phyloP scores from a whole-genome alignment of 805 yeast genomes.

The Cyberlindnera maclurae region DNA sequence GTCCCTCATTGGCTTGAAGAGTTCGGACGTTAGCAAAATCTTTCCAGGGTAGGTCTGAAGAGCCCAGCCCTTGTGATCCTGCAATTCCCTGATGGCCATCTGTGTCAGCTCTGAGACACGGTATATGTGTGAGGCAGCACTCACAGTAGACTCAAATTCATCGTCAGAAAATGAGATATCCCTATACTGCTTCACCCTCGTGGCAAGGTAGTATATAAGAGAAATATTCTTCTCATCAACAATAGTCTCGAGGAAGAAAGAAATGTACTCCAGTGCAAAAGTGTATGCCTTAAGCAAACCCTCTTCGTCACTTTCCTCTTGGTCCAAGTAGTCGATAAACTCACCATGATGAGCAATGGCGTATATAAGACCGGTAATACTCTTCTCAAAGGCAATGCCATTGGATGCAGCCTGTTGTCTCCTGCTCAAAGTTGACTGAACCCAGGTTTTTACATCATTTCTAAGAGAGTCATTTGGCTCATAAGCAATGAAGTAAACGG shows the following conservation, averaged over 20 bases:
- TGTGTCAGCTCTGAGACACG: slow-evolving; percentile 70
- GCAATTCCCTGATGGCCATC: slow-evolving; percentile 49
- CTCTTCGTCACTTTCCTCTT: slow-evolving; percentile 19
- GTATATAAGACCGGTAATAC: slow-evolving; percentile 61
- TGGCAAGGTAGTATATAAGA: slow-evolving; percentile 65
- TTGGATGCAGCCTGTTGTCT: slow-evolving; percentile 26
- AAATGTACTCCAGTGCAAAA: slow-evolving; percentile 52
- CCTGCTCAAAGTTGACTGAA: slow-evolving; percentile 45
- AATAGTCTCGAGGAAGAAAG: slow-evolving; percentile 52
- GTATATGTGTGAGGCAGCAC: slow-evolving; percentile 41
- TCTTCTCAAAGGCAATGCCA: slow-evolving; percentile 53
- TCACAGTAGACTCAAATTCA: slow-evolving; percentile 21
- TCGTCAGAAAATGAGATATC: slow-evolving; percentile 42
- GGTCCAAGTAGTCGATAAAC: slow-evolving; percentile 36
- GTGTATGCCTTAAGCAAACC: slow-evolving; percentile 36
- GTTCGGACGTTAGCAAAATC: slow-evolving; percentile 59
- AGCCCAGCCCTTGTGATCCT: slow-evolving; percentile 57
- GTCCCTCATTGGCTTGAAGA: slow-evolving; percentile 56
- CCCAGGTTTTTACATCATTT: slow-evolving; percentile 58
- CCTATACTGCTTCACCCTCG: slow-evolving; percentile 70
- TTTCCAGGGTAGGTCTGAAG: slow-evolving; percentile 80
- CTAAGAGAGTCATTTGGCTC: slow-evolving; percentile 57
- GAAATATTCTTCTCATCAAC: slow-evolving; percentile 64
- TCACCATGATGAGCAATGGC: slow-evolving; percentile 71
- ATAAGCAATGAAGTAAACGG: slow-evolving; percentile 66